Conservation (phyloP, 2,329 filamentous ascomycete genomes). For the Tolypocladium pustulatum region DNA sequence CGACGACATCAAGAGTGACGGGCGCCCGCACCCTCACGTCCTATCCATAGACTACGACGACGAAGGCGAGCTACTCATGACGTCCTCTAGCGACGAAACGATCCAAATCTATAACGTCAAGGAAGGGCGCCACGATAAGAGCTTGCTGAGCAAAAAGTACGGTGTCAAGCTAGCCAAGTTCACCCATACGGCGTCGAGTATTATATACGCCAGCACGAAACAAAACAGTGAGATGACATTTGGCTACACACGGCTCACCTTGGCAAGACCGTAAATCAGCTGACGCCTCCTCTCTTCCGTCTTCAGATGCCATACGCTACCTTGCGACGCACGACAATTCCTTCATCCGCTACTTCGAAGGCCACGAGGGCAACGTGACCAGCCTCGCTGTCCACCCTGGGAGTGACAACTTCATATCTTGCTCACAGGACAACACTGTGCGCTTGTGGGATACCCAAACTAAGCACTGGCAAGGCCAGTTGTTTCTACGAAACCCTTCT, state of each 20-base stretch:
- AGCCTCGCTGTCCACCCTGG: constrained; percentile 75
- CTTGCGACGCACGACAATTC: constrained; percentile 90
- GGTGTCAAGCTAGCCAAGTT: constrained; percentile 90
- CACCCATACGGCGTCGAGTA: constrained; percentile 81
- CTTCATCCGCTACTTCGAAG: constrained; percentile 92
- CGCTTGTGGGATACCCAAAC: constrained; percentile 82
- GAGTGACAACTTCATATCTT: constrained; percentile 84
- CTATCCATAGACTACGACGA: constrained; percentile 96
- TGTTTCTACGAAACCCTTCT: constrained; percentile 71
- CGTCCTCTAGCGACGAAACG: constrained; percentile 85
- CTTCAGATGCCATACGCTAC: constrained; percentile 69
- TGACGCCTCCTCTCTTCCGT: neutral
- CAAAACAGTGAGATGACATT: constrained; percentile 57
- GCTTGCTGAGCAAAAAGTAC: constrained; percentile 90
- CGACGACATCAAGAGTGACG: constrained; percentile 39
- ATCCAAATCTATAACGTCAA: constrained; percentile 93
- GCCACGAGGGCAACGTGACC: constrained; percentile 78
- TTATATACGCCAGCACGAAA: constrained; percentile 94
- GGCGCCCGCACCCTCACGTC: constrained; percentile 49
- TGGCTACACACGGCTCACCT: neutral
- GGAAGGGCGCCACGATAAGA: constrained; percentile 82
- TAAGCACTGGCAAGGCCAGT: constrained; percentile 66
- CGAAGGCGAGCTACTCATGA: constrained; percentile 83
- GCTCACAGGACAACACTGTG: constrained; percentile 81
- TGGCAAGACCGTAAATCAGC: neutral